Evolutionary conservation across 2,329 filamentous ascomycete species (phyloP).

Genomic region (Colletotrichum eleusines): DNA sequence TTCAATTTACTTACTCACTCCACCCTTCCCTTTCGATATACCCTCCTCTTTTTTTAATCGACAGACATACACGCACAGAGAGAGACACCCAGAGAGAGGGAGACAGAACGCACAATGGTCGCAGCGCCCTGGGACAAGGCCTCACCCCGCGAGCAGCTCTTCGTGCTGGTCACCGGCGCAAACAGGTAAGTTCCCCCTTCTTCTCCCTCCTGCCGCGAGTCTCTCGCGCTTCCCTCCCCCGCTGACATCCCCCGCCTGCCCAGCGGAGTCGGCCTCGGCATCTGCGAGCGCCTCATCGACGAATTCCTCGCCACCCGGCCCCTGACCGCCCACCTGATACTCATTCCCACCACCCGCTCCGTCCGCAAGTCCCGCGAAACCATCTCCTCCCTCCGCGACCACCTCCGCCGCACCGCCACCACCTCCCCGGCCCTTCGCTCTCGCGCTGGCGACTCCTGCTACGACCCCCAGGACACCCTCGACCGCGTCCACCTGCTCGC

Average conservation of each 20-base stretch:
- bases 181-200: conserved; percentile 74
- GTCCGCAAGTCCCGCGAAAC: conserved; percentile 80
- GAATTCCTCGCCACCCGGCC: conserved; percentile 83
- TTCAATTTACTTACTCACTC: not conserved
- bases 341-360: conserved; percentile 88
- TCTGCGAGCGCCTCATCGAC: conserved; percentile 87
- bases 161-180: conserved; percentile 84
- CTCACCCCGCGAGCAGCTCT: conserved; percentile 60
- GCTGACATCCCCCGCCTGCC: not conserved
- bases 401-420: conserved; percentile 66
- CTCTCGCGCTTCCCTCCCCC: not conserved
- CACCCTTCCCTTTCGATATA: not conserved
- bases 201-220: not conserved
- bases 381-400: conserved; percentile 70
- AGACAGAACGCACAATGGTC: conserved; percentile 26
- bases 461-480: conserved; percentile 58
- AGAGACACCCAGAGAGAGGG: not conserved
- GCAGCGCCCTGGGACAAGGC: conserved; percentile 52
- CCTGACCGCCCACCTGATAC: conserved; percentile 75
- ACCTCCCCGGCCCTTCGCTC: conserved; percentile 54
- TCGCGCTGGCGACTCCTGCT: conserved; percentile 52
- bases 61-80: not conserved
- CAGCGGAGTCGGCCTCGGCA: conserved; percentile 89
- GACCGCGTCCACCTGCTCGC: conserved; percentile 69
- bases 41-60: conserved; percentile 14